Base-by-base conservation (phyloP, 2,329 filamentous ascomycete genomes). In the Claviceps sp. region DNA sequence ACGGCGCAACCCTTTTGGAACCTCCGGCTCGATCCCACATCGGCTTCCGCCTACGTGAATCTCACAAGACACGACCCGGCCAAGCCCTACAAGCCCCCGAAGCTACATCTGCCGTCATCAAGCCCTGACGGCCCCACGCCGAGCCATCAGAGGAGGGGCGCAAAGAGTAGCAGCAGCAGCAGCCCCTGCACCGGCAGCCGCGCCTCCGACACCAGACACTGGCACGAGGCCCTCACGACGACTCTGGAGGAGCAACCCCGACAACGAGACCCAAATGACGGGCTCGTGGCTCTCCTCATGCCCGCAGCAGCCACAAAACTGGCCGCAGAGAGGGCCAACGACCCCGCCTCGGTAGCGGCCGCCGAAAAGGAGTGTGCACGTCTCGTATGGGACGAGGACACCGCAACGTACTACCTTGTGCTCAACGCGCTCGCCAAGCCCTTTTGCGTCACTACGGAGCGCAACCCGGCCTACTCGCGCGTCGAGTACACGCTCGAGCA, bases 331-430 rank as follows among this genome's bases (percentile, higher is more conserved):
- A 73, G 76, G 26, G 68, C 82, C 2, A 71, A 76, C 44, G 80
- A 85, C 60, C 71, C 76, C 2, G 71, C 75, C 0, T 75, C 83
- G 9, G 72, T 82, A 4, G 72, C 74, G 53, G 77, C 82, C 37
- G 84, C 84, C 0, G 80, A 85, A 62, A 74, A 77, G 36, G 84
- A 88, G 66, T 82, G 79, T 58, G 85, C 80, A 23, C 75, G 82
- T 2, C 75, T 90, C 2, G 79, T 86, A n/a, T 88, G 83, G 78
- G 80, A 84, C 60, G 76, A 78, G 34, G 80, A 84, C 60, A 75
- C 70, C 52, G 64, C 67, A 5, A 75, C 69, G 58, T 75, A 82
- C 63, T 84, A 79, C 62, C 70, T 84, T n/a, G 78, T 77, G 29
- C 80, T 83, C 61, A 79, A 79, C 2, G 76, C 79, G 0, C 71